Conservation (phyloP, 352 stramenopile species). For the Globisporangium acanthophoron region DNA sequence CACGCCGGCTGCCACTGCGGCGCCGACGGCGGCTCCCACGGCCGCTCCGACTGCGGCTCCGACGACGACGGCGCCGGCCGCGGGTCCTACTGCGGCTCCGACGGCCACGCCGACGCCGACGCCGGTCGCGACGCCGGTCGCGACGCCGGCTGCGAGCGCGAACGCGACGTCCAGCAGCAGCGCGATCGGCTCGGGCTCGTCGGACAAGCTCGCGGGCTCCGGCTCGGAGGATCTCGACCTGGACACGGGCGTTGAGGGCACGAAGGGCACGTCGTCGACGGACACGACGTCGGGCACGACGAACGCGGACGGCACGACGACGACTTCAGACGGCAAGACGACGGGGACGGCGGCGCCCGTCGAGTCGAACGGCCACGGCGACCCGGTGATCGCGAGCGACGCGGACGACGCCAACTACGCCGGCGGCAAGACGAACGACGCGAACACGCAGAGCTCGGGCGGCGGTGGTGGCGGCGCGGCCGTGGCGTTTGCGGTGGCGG, state of each 20-base stretch:
- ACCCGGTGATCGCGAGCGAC: constrained; percentile 17
- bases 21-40: constrained; percentile 2
- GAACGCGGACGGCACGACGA: no score
- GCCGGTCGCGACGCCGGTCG: background rate
- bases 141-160: background rate
- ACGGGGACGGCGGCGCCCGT: no score
- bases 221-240: background rate
- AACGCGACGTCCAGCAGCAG: constrained; percentile 2
- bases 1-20: constrained; percentile 5
- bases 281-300: constrained; percentile 1
- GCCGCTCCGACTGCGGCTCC: constrained; percentile 9
- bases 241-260: background rate
- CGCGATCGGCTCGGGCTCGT: constrained; percentile 20
- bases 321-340: no score
- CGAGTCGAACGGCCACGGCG: constrained; percentile 9
- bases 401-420: constrained; percentile 12
- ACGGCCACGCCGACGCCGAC: constrained; percentile 1
- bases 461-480: background rate
- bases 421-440: constrained; percentile 20
- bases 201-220: constrained; percentile 7
- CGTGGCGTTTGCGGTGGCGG: constrained; percentile 6
- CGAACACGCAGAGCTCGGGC: constrained; percentile 34
- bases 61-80: constrained; percentile 2
- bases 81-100: background rate
- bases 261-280: constrained; percentile 9